A percentile compares a stretch with the other conserved stretches of the same genome.
phyloP scores from a whole-genome alignment of 805 yeast species.

The Blastobotrys mokoenaii region DNA sequence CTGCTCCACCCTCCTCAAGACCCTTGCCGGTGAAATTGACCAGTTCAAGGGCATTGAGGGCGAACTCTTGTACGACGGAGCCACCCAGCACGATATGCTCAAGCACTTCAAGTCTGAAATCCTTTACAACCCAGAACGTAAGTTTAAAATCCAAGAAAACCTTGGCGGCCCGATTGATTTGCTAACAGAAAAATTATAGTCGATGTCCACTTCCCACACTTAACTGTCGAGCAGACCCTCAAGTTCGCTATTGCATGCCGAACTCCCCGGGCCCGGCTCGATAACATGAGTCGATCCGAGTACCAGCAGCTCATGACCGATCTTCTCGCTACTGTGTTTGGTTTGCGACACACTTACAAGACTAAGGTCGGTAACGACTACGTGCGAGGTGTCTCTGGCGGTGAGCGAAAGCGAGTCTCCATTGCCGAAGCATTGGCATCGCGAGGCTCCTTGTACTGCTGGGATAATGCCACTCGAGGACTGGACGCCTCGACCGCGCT shows the following conservation, averaged over 20 bases:
- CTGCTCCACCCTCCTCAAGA: conserved; percentile 60
- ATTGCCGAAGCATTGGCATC: conserved; percentile 68
- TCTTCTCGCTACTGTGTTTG: conserved; percentile 45
- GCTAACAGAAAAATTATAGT: conserved; percentile 37
- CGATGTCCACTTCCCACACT: conserved; percentile 68
- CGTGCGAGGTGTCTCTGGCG: conserved; percentile 73
- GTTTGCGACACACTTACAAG: conserved; percentile 49
- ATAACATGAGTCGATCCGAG: conserved; percentile 38
- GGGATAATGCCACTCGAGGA: conserved; percentile 84
- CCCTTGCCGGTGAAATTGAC: conserved; percentile 51
- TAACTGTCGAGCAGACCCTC: conserved; percentile 67
- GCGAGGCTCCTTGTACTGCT: conserved; percentile 56
- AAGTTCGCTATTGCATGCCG: conserved; percentile 62
- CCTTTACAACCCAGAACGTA: conserved; percentile 31
- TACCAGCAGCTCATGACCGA: conserved; percentile 43
- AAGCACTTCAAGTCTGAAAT: conserved; percentile 44
- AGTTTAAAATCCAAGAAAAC: conserved; percentile 13
- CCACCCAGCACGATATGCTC: conserved; percentile 52
- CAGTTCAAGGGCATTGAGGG: conserved; percentile 44
- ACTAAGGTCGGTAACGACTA: conserved; percentile 56
- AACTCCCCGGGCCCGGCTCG: conserved; percentile 49
- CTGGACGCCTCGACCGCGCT: conserved; percentile 78
- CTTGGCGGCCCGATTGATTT: not conserved
- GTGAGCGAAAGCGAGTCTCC: conserved; percentile 79
- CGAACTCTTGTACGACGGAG: conserved; percentile 52